Percentiles rank a stretch among this genome's conserved stretches.
Evolutionary conservation across 257 asterid genomes (phyloP).

Genomic region (Nicotiana tabacum): DNA sequence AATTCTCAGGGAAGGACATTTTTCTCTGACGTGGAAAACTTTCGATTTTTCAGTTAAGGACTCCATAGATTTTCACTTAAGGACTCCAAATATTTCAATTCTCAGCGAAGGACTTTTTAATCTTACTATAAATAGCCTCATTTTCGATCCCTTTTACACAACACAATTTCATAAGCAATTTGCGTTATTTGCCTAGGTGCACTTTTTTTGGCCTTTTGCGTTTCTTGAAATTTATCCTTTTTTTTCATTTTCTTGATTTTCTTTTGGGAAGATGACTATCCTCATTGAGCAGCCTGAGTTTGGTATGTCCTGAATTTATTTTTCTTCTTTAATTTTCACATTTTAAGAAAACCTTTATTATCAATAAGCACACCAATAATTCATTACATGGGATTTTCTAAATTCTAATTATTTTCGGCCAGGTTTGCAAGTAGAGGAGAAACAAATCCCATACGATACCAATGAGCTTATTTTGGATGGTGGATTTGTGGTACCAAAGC

Average conservation of each 20-base stretch:
- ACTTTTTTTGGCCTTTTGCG: not conserved
- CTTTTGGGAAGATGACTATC: slow-evolving; percentile 42
- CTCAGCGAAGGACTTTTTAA: slow-evolving; percentile 39
- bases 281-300: slow-evolving; percentile 38
- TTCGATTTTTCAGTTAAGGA: not conserved
- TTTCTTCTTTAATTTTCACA: too few species aligned
- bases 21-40: too few species aligned
- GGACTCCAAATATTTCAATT: slow-evolving; percentile 32
- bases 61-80: slow-evolving; percentile 21
- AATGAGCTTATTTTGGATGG: slow-evolving; percentile 45
- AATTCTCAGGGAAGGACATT: too few species aligned
- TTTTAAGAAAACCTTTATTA: too few species aligned
- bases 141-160: not conserved
- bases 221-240: too few species aligned
- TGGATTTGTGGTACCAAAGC: slow-evolving; percentile 36
- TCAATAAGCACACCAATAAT: too few species aligned
- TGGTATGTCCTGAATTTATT: slow-evolving; percentile 24
- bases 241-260: not conserved
- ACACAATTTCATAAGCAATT: too few species aligned
- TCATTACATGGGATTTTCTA: too few species aligned
- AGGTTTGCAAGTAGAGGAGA: slow-evolving; percentile 33
- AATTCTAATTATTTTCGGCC: not conserved
- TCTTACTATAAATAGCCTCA: slow-evolving; percentile 38
- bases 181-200: not conserved
- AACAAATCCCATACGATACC: not conserved